Conservation (phyloP, 345 rosid genomes). For the Lepidium africanum region DNA sequence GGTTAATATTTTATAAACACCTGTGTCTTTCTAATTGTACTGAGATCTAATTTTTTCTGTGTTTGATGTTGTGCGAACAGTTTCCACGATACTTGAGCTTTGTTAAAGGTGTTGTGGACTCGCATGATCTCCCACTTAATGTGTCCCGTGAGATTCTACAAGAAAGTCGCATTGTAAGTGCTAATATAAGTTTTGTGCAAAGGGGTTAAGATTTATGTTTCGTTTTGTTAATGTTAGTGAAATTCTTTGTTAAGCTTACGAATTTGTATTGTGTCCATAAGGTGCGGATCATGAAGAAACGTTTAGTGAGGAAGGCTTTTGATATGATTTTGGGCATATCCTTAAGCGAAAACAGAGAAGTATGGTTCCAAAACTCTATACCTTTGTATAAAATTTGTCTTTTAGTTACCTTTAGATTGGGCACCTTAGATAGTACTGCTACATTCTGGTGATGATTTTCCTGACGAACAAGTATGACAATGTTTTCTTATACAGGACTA, state of each 20-base stretch:
- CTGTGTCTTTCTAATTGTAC: not conserved
- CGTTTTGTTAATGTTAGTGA: not conserved
- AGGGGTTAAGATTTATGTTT: not conserved
- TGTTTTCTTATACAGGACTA: constrained; percentile 55
- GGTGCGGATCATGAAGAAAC: constrained; percentile 95
- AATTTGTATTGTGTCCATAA: constrained; percentile 22
- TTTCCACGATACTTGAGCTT: constrained; percentile 94
- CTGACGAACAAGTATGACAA: not conserved
- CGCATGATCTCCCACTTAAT: constrained; percentile 93
- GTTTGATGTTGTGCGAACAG: constrained; percentile 32
- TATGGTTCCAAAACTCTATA: constrained; percentile 26
- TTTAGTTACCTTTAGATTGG: not conserved
- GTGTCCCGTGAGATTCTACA: constrained; percentile 98
- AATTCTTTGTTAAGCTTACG: not conserved
- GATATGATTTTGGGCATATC: constrained; percentile 96
- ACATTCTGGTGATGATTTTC: not conserved
- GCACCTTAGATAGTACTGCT: not conserved
- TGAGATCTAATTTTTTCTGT: not conserved
- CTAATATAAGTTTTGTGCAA: not conserved
- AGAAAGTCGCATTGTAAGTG: constrained; percentile 87
- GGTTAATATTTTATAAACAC: not conserved
- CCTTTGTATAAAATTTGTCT: not conserved
- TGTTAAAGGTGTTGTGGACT: constrained; percentile 97
- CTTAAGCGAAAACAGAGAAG: constrained; percentile 80
- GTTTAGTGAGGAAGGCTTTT: constrained; percentile 82